Evolutionary conservation across 2,329 filamentous ascomycete genomes (phyloP), one percentile per base, ranked within the genome.

Genomic region (Cytospora schulzeri): DNA sequence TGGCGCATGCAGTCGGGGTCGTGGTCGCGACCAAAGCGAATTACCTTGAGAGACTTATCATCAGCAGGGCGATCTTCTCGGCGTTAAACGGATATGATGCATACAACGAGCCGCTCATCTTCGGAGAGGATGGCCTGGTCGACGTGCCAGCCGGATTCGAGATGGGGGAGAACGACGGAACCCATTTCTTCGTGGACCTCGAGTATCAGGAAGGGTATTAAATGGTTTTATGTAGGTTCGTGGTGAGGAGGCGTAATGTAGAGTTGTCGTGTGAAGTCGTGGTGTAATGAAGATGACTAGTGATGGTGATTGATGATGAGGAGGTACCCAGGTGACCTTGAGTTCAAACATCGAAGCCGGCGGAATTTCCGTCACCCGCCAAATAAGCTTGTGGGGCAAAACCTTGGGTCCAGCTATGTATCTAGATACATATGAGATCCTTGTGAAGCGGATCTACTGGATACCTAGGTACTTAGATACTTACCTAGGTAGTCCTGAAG

Each of bases 71-170:
- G 4, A 64, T 54, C 19, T 24, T 66, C 60, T n/a, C 0, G 58
- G 88, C n/a, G n/a, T n/a, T n/a, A 12, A 41, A 60, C 58, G 33
- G 19, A 45, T 51, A 50, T 61, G 33, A 12, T 35, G 11, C 41
- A n/a, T 45, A 45, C 41, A 7, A 45, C 41, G n/a, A 48, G 45
- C 4, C 45, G 45, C n/a, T 53, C 48, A 59, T 67, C 57, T 29
- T 68, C 69, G 50, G 74, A 77, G 74, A 92, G 88, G 74, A 97
- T 97, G 68, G 93, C 93, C 80, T 98, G 93, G 82, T 98, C 95
- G 74, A 99, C 95, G 78, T 99, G 95, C 95, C 94, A 99, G 77
- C 92, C 95, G 51, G 91, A 93, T 71, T 87, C 86, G 55, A 99
- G 85, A 78, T 98, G 94, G 54, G 94, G 94, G 60, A 99, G 88